phyloP scores from a whole-genome alignment of 2,329 filamentous ascomycete genomes.

The Stagonosporopsis cucurbitacearum region DNA sequence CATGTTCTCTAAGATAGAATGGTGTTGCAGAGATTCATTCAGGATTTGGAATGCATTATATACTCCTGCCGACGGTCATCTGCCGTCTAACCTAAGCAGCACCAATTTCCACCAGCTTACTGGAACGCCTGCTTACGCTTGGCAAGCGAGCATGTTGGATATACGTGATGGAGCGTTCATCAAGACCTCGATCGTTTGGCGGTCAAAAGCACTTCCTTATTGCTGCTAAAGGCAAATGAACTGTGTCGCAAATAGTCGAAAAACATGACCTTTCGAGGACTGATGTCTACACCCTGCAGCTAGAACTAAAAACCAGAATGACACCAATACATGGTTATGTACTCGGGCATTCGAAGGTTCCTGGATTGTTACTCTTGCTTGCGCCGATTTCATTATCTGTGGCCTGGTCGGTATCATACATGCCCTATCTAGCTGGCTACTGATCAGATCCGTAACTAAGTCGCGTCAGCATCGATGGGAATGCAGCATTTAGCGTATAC shows the following conservation, averaged over 20 bases:
- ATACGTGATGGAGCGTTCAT: too few species aligned
- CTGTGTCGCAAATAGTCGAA: too few species aligned
- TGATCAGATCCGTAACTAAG: not conserved
- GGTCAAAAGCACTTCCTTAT: too few species aligned
- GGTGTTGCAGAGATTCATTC: not conserved
- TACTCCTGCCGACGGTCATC: not conserved
- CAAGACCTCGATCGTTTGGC: too few species aligned
- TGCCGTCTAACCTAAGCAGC: constrained; percentile 7
- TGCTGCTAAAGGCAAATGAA: too few species aligned
- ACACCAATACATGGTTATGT: constrained; percentile 34
- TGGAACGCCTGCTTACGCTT: constrained; percentile 1
- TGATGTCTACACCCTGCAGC: constrained; percentile 47
- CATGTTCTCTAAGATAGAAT: not conserved
- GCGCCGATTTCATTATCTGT: constrained; percentile 14
- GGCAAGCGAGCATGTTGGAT: not conserved
- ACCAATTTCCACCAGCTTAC: not conserved
- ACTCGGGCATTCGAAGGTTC: constrained; percentile 31
- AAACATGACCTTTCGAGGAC: constrained; percentile 37
- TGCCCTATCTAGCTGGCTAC: constrained; percentile 45
- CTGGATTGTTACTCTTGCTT: constrained; percentile 19
- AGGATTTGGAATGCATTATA: not conserved
- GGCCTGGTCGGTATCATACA: constrained; percentile 34
- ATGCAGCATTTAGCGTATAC: not conserved
- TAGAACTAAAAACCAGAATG: constrained; percentile 46
- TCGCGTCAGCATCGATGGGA: not conserved